A percentile compares a stretch with the other conserved stretches of the same genome.
These are phyloP conservation scores for Poronia punctata DNA, from an alignment of 495 filamentous ascomycete species.

Conservation along the genomic window DNA sequence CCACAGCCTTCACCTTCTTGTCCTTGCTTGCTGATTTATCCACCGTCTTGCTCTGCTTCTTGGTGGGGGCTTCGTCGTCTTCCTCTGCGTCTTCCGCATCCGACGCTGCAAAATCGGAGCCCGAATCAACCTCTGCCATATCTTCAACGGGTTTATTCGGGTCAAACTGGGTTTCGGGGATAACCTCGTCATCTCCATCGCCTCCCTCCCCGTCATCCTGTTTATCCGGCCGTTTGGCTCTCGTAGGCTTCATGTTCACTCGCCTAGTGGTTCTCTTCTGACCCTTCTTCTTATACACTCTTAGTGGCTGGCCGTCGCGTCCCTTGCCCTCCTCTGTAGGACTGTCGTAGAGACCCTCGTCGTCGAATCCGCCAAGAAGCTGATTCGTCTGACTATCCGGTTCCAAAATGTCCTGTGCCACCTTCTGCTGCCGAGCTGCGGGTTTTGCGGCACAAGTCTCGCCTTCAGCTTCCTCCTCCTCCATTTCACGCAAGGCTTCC, in stretches of 20 bases:
- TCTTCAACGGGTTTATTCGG: slow-evolving; percentile 15
- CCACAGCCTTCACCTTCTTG: slow-evolving; percentile 23
- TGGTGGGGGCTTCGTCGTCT: slow-evolving; percentile 32
- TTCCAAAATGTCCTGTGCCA: slow-evolving; percentile 38
- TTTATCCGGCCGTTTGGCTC: slow-evolving; percentile 34
- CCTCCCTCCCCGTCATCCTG: slow-evolving; percentile 14
- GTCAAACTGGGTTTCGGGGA: slow-evolving; percentile 41
- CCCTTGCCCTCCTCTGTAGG: slow-evolving; percentile 39
- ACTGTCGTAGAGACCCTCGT: slow-evolving; percentile 43
- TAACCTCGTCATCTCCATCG: slow-evolving; percentile 19
- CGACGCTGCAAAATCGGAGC: slow-evolving; percentile 14
- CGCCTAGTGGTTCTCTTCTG: slow-evolving; percentile 78
- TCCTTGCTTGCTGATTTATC: slow-evolving; percentile 23
- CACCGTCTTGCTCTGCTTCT: slow-evolving; percentile 19
- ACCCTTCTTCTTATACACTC: slow-evolving; percentile 83
- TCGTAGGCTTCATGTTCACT: slow-evolving; percentile 60
- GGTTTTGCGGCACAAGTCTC: slow-evolving; percentile 13
- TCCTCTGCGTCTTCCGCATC: slow-evolving; percentile 12
- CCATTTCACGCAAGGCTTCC: slow-evolving; percentile 76
- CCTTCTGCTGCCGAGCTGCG: slow-evolving; percentile 12
- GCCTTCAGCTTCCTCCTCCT: slow-evolving; percentile 44
- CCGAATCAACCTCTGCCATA: slow-evolving; percentile 15
- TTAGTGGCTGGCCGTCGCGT: slow-evolving; percentile 42
- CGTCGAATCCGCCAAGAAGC: slow-evolving; percentile 57
- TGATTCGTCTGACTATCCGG: slow-evolving; percentile 53